These are phyloP conservation scores for Amaranthus cruentus DNA, from an alignment of 148 eudicot genomes.

Conservation along the genomic window DNA sequence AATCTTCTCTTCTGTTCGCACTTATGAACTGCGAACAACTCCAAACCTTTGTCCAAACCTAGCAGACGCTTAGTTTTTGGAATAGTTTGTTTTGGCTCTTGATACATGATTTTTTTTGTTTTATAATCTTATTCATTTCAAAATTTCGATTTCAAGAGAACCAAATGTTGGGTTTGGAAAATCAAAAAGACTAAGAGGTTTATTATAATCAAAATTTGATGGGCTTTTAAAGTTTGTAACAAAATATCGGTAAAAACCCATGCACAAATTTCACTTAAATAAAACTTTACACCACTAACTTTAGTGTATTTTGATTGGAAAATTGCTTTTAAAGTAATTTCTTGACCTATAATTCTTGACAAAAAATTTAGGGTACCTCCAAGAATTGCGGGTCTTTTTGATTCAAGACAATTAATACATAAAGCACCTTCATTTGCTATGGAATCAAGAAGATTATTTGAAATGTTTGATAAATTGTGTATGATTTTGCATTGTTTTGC, in stretches of 20 bases:
- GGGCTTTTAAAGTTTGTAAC: constrained; percentile 18
- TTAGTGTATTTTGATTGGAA: constrained; percentile 23
- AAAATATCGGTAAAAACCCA: constrained; percentile 35
- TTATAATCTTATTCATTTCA: too few species aligned
- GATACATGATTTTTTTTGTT: too few species aligned
- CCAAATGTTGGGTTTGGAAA: constrained; percentile 29
- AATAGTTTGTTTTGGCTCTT: too few species aligned
- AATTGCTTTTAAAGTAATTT: constrained; percentile 16
- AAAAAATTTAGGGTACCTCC: constrained; percentile 21
- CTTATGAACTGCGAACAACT: too few species aligned
- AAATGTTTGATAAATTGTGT: not conserved
- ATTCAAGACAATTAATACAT: constrained; percentile 23
- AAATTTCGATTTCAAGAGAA: not conserved
- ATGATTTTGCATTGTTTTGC: constrained; percentile 10
- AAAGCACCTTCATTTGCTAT: constrained; percentile 29
- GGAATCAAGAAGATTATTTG: constrained; percentile 25
- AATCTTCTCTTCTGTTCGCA: too few species aligned
- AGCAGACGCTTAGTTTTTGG: too few species aligned
- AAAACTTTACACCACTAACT: constrained; percentile 29
- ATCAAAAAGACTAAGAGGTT: constrained; percentile 12
- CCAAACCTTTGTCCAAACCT: too few species aligned
- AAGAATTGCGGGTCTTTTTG: constrained; percentile 10
- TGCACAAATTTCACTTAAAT: constrained; percentile 25
- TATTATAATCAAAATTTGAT: not conserved
- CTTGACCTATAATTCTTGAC: constrained; percentile 14